Evolutionary conservation across 2,329 filamentous ascomycete species (phyloP), one percentile per base, ranked within the genome.

Genomic region (Aspergillus nomiae): DNA sequence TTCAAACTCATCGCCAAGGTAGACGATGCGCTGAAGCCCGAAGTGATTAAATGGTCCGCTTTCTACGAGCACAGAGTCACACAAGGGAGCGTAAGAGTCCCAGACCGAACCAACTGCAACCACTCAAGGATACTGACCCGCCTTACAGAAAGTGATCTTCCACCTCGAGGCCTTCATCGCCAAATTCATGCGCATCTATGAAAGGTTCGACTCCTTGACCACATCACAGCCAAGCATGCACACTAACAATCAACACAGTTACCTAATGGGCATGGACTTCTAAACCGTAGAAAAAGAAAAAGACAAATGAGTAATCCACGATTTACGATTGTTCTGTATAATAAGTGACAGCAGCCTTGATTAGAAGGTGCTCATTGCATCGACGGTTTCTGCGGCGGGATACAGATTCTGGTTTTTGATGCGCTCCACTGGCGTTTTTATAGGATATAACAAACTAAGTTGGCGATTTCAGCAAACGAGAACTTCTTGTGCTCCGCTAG

Each of bases 121-220:
- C 19, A 19, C 3, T 14, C 0, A 4, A 34, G 38, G 6, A 53
- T 26, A 55, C 65, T 71, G 11, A 69, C 45, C 21, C 24, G 0
- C 24, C 56, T 19, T 67, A 62, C 63, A 83, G 78, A 99, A 99
- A 84, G 91, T 96, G 63, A 98, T 99, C 66, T 99, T 99, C 79
- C 96, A 99, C 74, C 83, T 99, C 4, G 96, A 99, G 80, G 95
- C 95, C 4, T 99, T 99, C 79, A 95, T 99, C 63, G 94, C 94
- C 62, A 98, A 97, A 82, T 97, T 98, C 77, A 98, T 99, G 94
- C 88, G 94, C 70, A 88, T 98, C 69, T 87, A 94, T 67, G 95
- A 99, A 82, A 94, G 93, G 88, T 96, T 88, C 67, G 82, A 75
- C 32, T 16, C 59, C 55, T 53, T 30, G 3, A n/a, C 56, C 30